Base-by-base conservation (phyloP, 176 grass and related monocot species). In the Hyparrhenia diplandra region DNA sequence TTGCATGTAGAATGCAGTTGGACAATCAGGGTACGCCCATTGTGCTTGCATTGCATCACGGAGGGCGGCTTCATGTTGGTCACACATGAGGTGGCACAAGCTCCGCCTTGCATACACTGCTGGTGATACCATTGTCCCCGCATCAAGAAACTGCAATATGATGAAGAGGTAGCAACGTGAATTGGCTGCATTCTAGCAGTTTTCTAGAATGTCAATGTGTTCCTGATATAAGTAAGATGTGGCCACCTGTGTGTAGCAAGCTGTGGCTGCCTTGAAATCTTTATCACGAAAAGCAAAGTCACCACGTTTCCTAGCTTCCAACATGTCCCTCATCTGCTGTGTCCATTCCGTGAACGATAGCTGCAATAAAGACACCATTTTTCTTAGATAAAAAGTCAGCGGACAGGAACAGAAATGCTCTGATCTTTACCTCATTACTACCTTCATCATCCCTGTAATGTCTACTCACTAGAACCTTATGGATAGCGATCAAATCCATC, bases 321-420 rank as follows among this genome's bases (percentile, higher is more conserved):
- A 27, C 90, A 92, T 98, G 70, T 98, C 92, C 74, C 92, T 94
- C 95, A 94, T 98, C 76, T 94, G 92, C 41, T 98, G 92, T 74
- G 92, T 97, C 92, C 95, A 98, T 85, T 98, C 95, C 57, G 92
- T 90, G 78, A 97, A 97, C 18, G 95, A 97, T 59, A 97, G 74
- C 95, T 97, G 74, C 78, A 83, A 80, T n/a, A 41, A 20, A 73
- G 36, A n/a, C 47, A 71, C 30, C 45, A 45, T 39, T 66, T 76
- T 35, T 5, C 40, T 67, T 55, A 32, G 16, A n/a, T 76, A 57
- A 47, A 54, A 63, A 0, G 35, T 6, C 5, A 23, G 41, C 34
- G 75, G 11, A 14, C 0, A 63, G 1, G 1, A 82, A 46, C 12
- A n/a, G 30, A 73, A 66, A 25, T 32, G 39, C 3, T 75, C 46